Evolutionary conservation across 176 grass and related monocot genomes (phyloP).

Genomic region (Echinochloa phyllopogon): DNA sequence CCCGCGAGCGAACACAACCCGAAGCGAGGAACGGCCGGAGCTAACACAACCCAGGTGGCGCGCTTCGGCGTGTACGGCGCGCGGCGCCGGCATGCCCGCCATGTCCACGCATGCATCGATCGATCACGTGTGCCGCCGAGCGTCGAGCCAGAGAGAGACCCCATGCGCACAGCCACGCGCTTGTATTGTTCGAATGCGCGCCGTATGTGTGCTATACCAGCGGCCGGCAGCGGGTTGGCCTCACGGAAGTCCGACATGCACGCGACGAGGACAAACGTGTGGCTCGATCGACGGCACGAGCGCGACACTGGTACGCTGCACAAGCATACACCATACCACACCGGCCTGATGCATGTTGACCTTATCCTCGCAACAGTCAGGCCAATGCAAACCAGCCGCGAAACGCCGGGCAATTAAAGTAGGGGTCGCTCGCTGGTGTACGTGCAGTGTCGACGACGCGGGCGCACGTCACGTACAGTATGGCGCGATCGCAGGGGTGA

Average conservation of each 20-base stretch:
- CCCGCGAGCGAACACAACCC: background rate
- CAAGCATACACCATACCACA: background rate
- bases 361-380: background rate
- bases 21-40: no score
- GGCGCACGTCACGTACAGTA: background rate
- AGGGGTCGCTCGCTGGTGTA: background rate
- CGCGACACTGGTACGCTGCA: background rate
- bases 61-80: background rate
- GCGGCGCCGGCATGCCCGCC: background rate
- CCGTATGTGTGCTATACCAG: background rate
- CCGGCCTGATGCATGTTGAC: background rate
- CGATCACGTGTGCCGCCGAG: slow-evolving; percentile 8
- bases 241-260: background rate
- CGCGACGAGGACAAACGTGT: background rate
- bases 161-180: background rate
- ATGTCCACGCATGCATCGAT: background rate
- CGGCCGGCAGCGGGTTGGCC: background rate
- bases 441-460: background rate
- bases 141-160: background rate
- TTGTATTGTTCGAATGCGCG: background rate
- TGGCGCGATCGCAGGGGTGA: background rate
- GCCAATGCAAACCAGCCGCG: background rate
- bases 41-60: background rate
- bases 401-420: background rate
- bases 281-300: background rate